Evolutionary conservation across 2,329 filamentous ascomycete species (phyloP).

Genomic region (Cladosporium sp.): DNA sequence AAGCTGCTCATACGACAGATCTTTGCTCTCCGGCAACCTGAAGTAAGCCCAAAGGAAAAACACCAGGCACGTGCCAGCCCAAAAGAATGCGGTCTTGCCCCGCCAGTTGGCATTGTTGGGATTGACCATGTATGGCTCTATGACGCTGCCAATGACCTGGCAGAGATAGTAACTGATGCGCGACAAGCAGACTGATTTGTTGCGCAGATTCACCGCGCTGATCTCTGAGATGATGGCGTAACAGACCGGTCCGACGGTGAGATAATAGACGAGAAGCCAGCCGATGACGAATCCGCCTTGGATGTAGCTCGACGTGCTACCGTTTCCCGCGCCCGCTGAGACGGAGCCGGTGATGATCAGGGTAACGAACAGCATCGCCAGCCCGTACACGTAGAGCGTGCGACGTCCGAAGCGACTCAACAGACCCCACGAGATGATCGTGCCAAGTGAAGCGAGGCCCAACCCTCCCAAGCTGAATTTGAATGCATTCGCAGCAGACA

Average conservation of each 20-base stretch:
- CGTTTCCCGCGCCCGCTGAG: neutral
- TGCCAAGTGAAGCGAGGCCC: conserved; percentile 23
- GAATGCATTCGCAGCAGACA: conserved; percentile 27
- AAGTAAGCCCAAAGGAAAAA: conserved; percentile 31
- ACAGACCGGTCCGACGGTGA: conserved; percentile 82
- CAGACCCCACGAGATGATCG: conserved; percentile 30
- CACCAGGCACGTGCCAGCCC: conserved; percentile 24
- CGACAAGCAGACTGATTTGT: conserved; percentile 27
- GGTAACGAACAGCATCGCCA: conserved; percentile 16
- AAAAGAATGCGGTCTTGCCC: conserved; percentile 33
- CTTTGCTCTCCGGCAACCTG: conserved; percentile 26
- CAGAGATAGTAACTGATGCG: conserved; percentile 23
- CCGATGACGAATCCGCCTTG: conserved; percentile 20
- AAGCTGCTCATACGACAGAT: conserved; percentile 33
- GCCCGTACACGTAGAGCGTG: conserved; percentile 31
- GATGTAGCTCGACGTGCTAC: conserved; percentile 9
- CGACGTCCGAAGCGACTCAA: conserved; percentile 33
- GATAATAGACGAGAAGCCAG: conserved; percentile 79
- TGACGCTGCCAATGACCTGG: conserved; percentile 19
- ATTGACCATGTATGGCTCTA: conserved; percentile 17
- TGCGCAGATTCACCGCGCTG: conserved; percentile 22
- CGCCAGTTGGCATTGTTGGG: conserved; percentile 15
- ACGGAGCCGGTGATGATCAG: conserved; percentile 23
- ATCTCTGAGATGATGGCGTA: conserved; percentile 27
- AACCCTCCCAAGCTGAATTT: conserved; percentile 27